Base-by-base conservation (phyloP, 2,329 filamentous ascomycete species). In the Cordyceps farinosa region DNA sequence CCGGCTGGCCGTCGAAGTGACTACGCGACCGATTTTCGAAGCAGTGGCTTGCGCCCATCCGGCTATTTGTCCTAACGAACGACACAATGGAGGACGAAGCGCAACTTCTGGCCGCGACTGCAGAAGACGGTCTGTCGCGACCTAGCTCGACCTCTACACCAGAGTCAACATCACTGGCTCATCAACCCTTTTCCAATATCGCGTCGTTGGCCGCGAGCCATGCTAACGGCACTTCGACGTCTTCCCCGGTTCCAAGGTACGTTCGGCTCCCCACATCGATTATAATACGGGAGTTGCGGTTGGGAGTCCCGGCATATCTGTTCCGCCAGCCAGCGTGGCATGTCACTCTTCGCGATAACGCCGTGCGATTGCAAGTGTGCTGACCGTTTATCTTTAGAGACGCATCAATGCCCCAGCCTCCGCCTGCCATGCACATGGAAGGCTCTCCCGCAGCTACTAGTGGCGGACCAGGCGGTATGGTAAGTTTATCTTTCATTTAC, bases 111-210 rank as follows among this genome's bases (percentile, higher is more conserved):
- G 71, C 77, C 47, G 70, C 76, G 44, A 74, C 77, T 42, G 72
- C 73, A 10, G 70, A 79, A 48, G 82, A 85, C 66, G 75, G 79
- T 22, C 79, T 82, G 64, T 82, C 82, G 36, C 77, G 79, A 67
- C 80, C 80, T 29, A 79, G 77, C 67, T 82, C 82, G 38, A 79
- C 79, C 3, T 81, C 82, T 3, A 79, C 80, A 1, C 75, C 78
- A 27, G 76, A 75, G 22, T 79, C 79, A 17, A 70, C 78, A 36
- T 70, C 71, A 32, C 52, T 77, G 63, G 75, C 77, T 17, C 81
- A 84, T 48, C 71, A 32, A 5, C n/a, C 53, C 29, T 44, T 84
- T 45, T 76, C 81, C 9, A 77, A 76, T 40, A 78, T 84, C 38
- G 75, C 79, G 13, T 74, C 79, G 3, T 72, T 84, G 52, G 79